Evolutionary conservation across 495 filamentous ascomycete species (phyloP).

Genomic region (Aeminium ludgeri): DNA sequence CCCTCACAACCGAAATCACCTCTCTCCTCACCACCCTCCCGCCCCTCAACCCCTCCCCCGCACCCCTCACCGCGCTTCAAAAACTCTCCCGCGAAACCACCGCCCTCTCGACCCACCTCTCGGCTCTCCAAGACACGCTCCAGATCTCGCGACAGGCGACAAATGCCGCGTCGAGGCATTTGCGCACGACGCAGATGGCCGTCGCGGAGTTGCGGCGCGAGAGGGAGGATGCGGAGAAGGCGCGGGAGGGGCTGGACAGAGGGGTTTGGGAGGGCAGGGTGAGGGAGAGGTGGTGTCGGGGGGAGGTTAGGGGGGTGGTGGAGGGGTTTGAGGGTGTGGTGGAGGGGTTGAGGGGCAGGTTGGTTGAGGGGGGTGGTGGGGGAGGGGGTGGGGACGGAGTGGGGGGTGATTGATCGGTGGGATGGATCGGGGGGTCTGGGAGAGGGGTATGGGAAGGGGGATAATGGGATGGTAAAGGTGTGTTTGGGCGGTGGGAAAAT

Average conservation of each 20-base stretch:
- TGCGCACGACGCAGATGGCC: slow-evolving; percentile 60
- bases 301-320: slow-evolving; percentile 68
- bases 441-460: too few species aligned
- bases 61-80: slow-evolving; percentile 58
- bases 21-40: slow-evolving; percentile 6
- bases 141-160: slow-evolving; percentile 88
- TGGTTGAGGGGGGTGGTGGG: slow-evolving; percentile 20
- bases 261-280: slow-evolving; percentile 69
- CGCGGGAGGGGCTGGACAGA: slow-evolving; percentile 57
- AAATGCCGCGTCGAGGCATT: slow-evolving; percentile 53
- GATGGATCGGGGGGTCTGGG: too few species aligned
- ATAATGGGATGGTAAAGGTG: too few species aligned
- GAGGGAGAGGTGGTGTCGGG: slow-evolving; percentile 55
- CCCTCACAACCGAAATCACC: slow-evolving; percentile 4
- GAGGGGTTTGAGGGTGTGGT: slow-evolving; percentile 83
- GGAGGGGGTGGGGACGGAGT: background rate
- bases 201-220: slow-evolving; percentile 71
- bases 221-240: slow-evolving; percentile 63
- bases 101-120: slow-evolving; percentile 64
- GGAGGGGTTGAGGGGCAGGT: slow-evolving; percentile 41
- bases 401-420: too few species aligned
- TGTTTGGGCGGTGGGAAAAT: too few species aligned
- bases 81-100: slow-evolving; percentile 60
- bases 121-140: slow-evolving; percentile 73
- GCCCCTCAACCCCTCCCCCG: slow-evolving; percentile 42